These are phyloP conservation scores for Leptodermis oblonga DNA, from an alignment of 257 asterid genomes.

Conservation along the genomic window DNA sequence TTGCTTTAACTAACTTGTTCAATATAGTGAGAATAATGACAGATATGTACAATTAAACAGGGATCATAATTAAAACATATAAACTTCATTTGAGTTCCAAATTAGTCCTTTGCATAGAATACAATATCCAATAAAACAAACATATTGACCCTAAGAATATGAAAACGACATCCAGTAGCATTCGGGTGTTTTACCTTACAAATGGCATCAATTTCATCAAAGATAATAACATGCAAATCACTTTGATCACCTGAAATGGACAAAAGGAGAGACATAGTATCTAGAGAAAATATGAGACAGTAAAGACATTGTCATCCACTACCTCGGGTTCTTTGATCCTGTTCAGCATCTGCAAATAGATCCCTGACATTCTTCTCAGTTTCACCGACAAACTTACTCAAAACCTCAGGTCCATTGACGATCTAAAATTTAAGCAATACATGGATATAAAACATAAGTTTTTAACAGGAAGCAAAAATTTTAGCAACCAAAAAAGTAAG, in stretches of 20 bases:
- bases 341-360: constrained; percentile 98
- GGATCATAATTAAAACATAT: not conserved
- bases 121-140: not conserved
- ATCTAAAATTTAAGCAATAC: constrained; percentile 43
- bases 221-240: constrained; percentile 91
- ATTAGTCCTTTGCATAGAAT: not conserved
- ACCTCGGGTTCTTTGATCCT: constrained; percentile 91
- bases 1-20: not conserved
- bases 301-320: constrained; percentile 21
- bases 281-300: constrained; percentile 11
- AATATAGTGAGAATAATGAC: too few relatives aligned
- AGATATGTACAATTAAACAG: not conserved
- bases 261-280: constrained; percentile 22
- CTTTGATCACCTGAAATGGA: constrained; percentile 90
- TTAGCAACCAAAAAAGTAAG: not conserved
- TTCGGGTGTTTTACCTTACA: constrained; percentile 68
- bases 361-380: constrained; percentile 97
- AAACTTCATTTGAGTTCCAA: not conserved
- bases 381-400: constrained; percentile 97
- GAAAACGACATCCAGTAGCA: constrained; percentile 6
- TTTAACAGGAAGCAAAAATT: not conserved
- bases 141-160: not conserved
- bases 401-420: constrained; percentile 98
- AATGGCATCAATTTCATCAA: constrained; percentile 99
- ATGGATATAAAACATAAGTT: not conserved